Evolutionary conservation across 2,329 filamentous ascomycete genomes (phyloP), one percentile per base, ranked within the genome.

Genomic region (Lachnum nothofagi): DNA sequence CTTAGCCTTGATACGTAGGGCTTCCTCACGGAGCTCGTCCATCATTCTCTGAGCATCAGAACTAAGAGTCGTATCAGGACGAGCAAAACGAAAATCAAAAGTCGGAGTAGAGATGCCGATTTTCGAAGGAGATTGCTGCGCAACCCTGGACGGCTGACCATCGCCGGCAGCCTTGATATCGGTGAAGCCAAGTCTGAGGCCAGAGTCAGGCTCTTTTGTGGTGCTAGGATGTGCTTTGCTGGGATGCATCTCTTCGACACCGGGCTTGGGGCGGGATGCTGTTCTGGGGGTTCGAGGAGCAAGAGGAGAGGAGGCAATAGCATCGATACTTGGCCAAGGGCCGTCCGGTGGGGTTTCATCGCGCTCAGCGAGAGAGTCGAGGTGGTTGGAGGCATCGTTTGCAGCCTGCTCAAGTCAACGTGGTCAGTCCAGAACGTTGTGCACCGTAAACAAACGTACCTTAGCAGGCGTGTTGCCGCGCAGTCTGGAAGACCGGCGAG

Each of bases 211-310:
- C 38, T 87, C 74, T 46, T 86, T 87, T 53, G 82, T 85, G 19
- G 86, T 91, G 56, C 76, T 84, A 46, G 80, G 77, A 49, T 93
- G 88, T 48, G 82, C 80, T 64, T 86, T 87, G 71, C 86, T 87
- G 7, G 91, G 91, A 65, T 96, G 91, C 91, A 96, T 96, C 66
- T 95, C 90, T 51, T 83, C 81, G 55, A 77, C 77, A 41, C 85
- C 73, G 20, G 88, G 86, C 70, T 86, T 85, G 58, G 85, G 72
- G 5, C 82, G 77, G 3, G 82, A 81, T 12, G 76, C 78, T 33
- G 80, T 79, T 34, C 74, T 76, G 4, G 89, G 89, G 1, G 86
- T 85, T 51, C 54, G 54, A 22, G 64, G 64, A 39, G 54, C 51
- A 17, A 54, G 27, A 19, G 58, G 60, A 24, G 61, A 60, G 22